Evolutionary conservation across 2,329 filamentous ascomycete genomes (phyloP).

Genomic region (Talaromyces islandicus): DNA sequence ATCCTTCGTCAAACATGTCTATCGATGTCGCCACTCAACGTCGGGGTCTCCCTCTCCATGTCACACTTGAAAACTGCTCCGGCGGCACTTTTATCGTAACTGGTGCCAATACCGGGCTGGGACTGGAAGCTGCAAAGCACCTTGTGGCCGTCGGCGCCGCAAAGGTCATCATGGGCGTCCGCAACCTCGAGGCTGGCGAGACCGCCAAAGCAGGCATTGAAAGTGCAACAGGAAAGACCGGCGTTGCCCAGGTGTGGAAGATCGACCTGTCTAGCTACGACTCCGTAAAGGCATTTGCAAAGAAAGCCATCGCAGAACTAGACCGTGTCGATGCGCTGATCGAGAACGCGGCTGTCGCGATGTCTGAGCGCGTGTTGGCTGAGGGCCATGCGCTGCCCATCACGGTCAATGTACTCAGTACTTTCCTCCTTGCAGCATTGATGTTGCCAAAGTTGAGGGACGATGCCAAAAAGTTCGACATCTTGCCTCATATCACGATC

Average conservation of each 20-base stretch:
- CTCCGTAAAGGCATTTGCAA: slow-evolving; percentile 11
- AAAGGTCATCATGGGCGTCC: slow-evolving; percentile 44
- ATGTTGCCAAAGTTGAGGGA: slow-evolving; percentile 20
- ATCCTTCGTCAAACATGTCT: neutral
- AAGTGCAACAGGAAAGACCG: slow-evolving; percentile 21
- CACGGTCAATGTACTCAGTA: slow-evolving; percentile 22
- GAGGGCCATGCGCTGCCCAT: slow-evolving; percentile 17
- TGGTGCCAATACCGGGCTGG: slow-evolving; percentile 46
- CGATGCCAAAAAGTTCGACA: slow-evolving; percentile 13
- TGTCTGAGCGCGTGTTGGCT: slow-evolving; percentile 8
- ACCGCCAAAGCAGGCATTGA: slow-evolving; percentile 20
- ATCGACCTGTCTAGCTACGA: slow-evolving; percentile 38
- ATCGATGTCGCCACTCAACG: neutral
- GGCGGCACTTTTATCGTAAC: slow-evolving; percentile 42
- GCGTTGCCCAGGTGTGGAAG: slow-evolving; percentile 42
- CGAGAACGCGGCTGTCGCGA: slow-evolving; percentile 13
- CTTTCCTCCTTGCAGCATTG: slow-evolving; percentile 19
- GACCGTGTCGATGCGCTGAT: slow-evolving; percentile 13
- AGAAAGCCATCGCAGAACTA: slow-evolving; percentile 11
- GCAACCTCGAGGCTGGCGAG: slow-evolving; percentile 39
- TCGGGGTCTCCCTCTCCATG: slow-evolving; percentile 6
- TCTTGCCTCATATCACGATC: slow-evolving; percentile 15
- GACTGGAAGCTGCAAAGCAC: slow-evolving; percentile 39
- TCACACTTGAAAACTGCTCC: slow-evolving; percentile 20
- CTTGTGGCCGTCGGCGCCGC: slow-evolving; percentile 37